Evolutionary conservation across 2,329 filamentous ascomycete species (phyloP).

Genomic region (Zymoseptoria ardabiliae): DNA sequence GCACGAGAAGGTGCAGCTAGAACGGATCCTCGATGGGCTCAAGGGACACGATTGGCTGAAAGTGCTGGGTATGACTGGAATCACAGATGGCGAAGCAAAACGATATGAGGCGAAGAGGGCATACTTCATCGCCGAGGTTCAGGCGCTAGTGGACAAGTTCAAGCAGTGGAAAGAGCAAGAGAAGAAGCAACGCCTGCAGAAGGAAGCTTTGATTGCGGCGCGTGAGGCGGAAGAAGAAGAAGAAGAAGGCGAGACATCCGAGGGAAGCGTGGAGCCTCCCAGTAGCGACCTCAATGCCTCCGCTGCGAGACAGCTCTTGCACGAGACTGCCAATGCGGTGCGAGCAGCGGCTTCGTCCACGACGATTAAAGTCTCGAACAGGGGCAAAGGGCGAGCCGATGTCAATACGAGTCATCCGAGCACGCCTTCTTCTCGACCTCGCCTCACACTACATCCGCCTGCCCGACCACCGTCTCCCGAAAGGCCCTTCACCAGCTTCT

Average conservation of each 20-base stretch:
- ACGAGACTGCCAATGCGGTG: constrained; percentile 56
- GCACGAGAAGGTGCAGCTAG: constrained; percentile 60
- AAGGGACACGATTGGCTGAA: constrained; percentile 89
- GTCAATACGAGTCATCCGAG: constrained; percentile 7
- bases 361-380: constrained; percentile 26
- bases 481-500: constrained; percentile 70
- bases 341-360: constrained; percentile 24
- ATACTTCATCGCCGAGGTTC: constrained; percentile 77
- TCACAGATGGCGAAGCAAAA: constrained; percentile 80
- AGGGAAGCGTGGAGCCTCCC: constrained; percentile 46
- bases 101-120: constrained; percentile 77
- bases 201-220: constrained; percentile 53
- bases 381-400: constrained; percentile 26
- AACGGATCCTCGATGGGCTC: constrained; percentile 67
- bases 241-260: constrained; percentile 32
- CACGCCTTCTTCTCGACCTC: constrained; percentile 2
- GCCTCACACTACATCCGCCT: constrained; percentile 9
- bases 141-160: constrained; percentile 79
- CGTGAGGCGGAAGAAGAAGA: constrained; percentile 40
- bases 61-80: constrained; percentile 77
- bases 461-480: constrained; percentile 31
- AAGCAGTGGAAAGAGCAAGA: constrained; percentile 82
- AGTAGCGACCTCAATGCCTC: constrained; percentile 64
- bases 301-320: constrained; percentile 66
- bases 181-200: constrained; percentile 70